phyloP scores from a whole-genome alignment of 208 protist genomes.

The Willaertia magna region DNA sequence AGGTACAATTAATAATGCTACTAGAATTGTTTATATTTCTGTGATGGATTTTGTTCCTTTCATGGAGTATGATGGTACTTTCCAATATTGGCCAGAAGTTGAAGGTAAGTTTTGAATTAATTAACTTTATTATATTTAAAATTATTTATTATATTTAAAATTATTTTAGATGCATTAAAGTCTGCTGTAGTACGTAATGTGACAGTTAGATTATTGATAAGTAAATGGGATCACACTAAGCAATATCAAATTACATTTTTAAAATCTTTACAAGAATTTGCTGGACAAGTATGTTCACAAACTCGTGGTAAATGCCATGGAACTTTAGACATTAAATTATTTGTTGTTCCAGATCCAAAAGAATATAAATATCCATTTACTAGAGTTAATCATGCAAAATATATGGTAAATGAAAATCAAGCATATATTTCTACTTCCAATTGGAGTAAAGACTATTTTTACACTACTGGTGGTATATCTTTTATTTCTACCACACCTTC shows the following conservation, averaged over 20 bases:
- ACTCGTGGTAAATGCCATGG: background rate
- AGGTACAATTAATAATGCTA: conserved; percentile 25
- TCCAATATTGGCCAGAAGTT: background rate
- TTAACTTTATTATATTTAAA: no score
- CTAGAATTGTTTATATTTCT: conserved; percentile 16
- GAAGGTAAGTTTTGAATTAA: background rate
- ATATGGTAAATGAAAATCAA: conserved; percentile 35
- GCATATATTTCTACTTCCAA: conserved; percentile 35
- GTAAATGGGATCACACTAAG: conserved; percentile 35
- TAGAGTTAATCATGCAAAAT: conserved; percentile 50
- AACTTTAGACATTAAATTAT: background rate
- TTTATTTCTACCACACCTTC: background rate
- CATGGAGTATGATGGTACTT: conserved; percentile 12
- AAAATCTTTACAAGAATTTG: conserved; percentile 22
- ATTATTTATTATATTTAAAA: no score
- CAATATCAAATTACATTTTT: conserved; percentile 17
- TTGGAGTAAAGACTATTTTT: conserved; percentile 42
- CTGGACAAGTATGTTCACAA: background rate
- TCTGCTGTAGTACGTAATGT: conserved; percentile 10
- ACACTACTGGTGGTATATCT: conserved; percentile 35
- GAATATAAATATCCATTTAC: conserved; percentile 29
- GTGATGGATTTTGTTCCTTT: conserved; percentile 46
- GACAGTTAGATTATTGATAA: conserved; percentile 29
- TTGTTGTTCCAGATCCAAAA: conserved; percentile 12
- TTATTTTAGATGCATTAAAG: background rate